phyloP scores from a whole-genome alignment of 2,329 filamentous ascomycete species.

The Simplicillium aogashimaense region DNA sequence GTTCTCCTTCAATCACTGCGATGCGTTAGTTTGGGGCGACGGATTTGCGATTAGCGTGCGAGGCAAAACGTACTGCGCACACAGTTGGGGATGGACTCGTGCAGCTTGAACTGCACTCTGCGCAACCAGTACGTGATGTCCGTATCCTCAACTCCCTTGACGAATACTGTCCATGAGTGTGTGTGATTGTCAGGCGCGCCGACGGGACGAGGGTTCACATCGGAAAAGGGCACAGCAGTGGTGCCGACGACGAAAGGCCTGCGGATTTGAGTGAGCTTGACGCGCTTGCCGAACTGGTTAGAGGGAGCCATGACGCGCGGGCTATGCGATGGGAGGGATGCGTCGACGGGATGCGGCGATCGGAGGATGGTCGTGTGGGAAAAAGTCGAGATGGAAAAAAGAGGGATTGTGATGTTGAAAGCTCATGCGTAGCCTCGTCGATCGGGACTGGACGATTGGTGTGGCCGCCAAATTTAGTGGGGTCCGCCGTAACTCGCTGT shows the following conservation, averaged over 20 bases:
- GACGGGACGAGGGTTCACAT: conserved; percentile 67
- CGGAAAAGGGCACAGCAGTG: conserved; percentile 70
- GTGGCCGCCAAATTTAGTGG: no score
- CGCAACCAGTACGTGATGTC: conserved; percentile 94
- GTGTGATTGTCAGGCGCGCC: conserved; percentile 83
- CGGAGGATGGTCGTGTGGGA: background rate
- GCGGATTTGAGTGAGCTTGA: conserved; percentile 54
- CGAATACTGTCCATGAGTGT: conserved; percentile 92
- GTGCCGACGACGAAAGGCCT: conserved; percentile 67
- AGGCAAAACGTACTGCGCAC: conserved; percentile 53
- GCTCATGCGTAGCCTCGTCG: background rate
- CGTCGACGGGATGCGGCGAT: background rate
- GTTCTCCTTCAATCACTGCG: conserved; percentile 59
- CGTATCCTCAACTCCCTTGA: conserved; percentile 79
- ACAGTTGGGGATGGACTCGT: conserved; percentile 91
- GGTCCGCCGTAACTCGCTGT: no score
- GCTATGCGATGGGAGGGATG: background rate
- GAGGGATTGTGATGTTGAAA: background rate
- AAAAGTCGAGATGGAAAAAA: no score
- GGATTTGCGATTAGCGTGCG: background rate
- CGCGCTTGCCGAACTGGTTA: conserved; percentile 48
- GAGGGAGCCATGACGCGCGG: conserved; percentile 43
- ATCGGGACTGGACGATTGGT: background rate
- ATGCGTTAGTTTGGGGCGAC: background rate
- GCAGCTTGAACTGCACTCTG: conserved; percentile 95